Base-by-base conservation (phyloP, 768 basidiomycete species). In the Coprinopsis sp. region DNA sequence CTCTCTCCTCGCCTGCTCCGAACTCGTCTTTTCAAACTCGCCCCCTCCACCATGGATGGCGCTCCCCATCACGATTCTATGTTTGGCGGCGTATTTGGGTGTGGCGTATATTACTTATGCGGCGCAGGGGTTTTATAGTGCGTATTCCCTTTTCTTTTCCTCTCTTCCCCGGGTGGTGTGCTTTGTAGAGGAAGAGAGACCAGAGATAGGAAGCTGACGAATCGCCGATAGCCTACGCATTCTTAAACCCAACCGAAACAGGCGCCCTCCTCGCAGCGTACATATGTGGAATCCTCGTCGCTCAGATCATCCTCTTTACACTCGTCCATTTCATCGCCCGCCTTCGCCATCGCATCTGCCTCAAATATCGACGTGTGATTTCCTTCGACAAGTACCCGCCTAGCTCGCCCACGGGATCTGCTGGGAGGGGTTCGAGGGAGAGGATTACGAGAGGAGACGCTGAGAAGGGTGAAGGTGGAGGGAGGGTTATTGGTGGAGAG, bases 21-120 rank as follows among this genome's bases (percentile, higher is more conserved):
- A 88, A 56, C 67, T 84, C 14, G 16, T 77, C 6, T 58, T 78
- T 24, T 78, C 84, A 1, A 73, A 82, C 53, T 61, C 62, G 10
- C 71, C 70, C 0, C 75, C 80, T 0, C 59, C 68, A 6, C 77
- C 77, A 0, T 85, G 79, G 81, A 50, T 66, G 13, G 64, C 73
- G 31, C 60, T 86, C 3, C 63, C 70, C 2, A 54, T 72, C 28
- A 64, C 72, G 21, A 37, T 85, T 13, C 13, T 82, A 10, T 51
- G 80, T 16, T 73, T 87, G 8, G 77, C 52, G 0, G 55, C 62
- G 2, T 89, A 88, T 54, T 63, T 87, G 14, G 82, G 74, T 19
- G 64, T 88, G 1, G 85, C 84, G 10, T 89, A 87, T 53, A 72
- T 89, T 44, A 84, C 83, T 0, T 53, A 72, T 38, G 76, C 64